Evolutionary conservation across 2,329 filamentous ascomycete genomes (phyloP), one percentile per base, ranked within the genome.

Genomic region (Xylaria polymorpha): DNA sequence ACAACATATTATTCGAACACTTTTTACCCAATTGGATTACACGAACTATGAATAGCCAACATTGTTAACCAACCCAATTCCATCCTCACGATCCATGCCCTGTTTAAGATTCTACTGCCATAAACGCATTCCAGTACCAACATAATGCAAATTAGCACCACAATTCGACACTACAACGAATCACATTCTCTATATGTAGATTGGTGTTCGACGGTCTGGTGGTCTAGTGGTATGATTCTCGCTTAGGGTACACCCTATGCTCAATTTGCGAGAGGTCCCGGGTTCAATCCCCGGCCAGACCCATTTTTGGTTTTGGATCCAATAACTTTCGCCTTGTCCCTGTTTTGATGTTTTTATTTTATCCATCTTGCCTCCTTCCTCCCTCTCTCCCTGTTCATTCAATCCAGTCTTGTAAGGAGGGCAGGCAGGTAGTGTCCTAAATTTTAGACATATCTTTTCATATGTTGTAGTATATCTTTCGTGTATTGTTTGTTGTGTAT

Each of bases 161-260:
- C 25, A 3, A 2, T 7, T 37, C 12, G 4, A 10, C 2, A 15
- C 15, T 25, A 44, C 39, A 37, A 10, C 22, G 37, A 46, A 63
- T 44, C 60, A 62, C 4, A 9, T 6, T 61, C 1, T 4, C 3
- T 2, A 29, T 18, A 5, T 3, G 25, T 29, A 4, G 4, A 29
- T 29, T 29, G 25, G 25, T 29, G 4, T 29, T 29, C 25, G 4
- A 29, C 4, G 82, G 81, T 82, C 81, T 82, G 81, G 79, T 88
- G 85, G 86, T 88, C 86, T 88, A 88, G 87, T 86, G 87, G 87
- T 89, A 90, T 89, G 87, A 89, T 90, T 89, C 87, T 88, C 87
- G 87, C 88, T 89, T 89, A 90, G 88, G 87, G 87, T 79, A 55
- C 65, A 76, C 74, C 72, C 72, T 76, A 71, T n/a, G 62, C 68